Percentiles rank a stretch among this genome's conserved stretches.
phyloP scores from a whole-genome alignment of 2,329 filamentous ascomycete species.

The Seiridium cupressi region DNA sequence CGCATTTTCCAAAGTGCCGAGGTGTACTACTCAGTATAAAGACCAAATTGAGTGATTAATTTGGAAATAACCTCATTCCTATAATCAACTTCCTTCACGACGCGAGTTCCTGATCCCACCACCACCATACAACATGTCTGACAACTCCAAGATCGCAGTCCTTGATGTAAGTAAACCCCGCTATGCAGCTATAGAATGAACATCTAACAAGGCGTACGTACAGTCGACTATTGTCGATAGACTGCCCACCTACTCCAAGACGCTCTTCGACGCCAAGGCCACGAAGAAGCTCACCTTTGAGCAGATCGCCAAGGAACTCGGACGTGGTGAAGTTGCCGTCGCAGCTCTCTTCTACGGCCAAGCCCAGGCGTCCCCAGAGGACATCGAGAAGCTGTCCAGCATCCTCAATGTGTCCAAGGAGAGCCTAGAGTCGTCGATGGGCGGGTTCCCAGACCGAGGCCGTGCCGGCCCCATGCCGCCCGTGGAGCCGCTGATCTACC shows the following conservation, averaged over 20 bases:
- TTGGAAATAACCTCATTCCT: neutral
- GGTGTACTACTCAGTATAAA: neutral
- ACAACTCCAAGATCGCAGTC: constrained; percentile 20
- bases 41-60: neutral
- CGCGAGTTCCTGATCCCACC: neutral
- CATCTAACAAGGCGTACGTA: constrained; percentile 5
- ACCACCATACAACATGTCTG: constrained; percentile 4
- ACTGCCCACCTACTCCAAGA: constrained; percentile 68
- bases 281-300: constrained; percentile 75
- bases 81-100: neutral
- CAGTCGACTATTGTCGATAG: constrained; percentile 65
- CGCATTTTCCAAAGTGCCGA: neutral
- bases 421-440: constrained; percentile 59
- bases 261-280: constrained; percentile 81
- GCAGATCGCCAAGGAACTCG: constrained; percentile 69
- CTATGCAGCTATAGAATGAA: neutral
- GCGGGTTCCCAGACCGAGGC: constrained; percentile 78
- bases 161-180: constrained; percentile 22
- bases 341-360: constrained; percentile 93
- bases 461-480: constrained; percentile 79
- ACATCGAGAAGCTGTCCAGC: constrained; percentile 62
- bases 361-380: constrained; percentile 68
- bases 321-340: constrained; percentile 78
- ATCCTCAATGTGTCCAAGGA: constrained; percentile 61
- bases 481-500: constrained; percentile 82